These are phyloP conservation scores for Medicago ruthenica DNA, from an alignment of 306 rosid species.

Conservation along the genomic window DNA sequence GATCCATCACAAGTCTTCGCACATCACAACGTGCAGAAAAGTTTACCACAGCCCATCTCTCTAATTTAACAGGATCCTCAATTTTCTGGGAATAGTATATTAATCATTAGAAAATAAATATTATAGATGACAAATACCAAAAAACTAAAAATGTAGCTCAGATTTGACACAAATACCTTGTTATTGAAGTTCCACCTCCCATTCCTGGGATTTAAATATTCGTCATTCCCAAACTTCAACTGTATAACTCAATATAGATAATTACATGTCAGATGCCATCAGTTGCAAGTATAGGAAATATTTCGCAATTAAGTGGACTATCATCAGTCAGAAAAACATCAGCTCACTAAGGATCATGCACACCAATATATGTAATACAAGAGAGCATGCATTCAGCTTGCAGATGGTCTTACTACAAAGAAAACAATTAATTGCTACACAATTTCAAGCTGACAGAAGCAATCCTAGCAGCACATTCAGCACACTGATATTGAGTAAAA, in stretches of 20 bases:
- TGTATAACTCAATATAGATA: slow-evolving; percentile 14
- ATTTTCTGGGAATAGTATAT: slow-evolving; percentile 64
- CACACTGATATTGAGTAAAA: too few relatives aligned
- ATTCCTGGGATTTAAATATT: slow-evolving; percentile 81
- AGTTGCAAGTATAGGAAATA: not conserved
- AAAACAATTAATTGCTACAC: too few relatives aligned
- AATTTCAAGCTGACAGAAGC: too few relatives aligned
- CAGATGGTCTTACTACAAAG: too few relatives aligned
- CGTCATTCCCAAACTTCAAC: slow-evolving; percentile 87
- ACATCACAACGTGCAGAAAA: slow-evolving; percentile 86
- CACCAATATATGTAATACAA: not conserved
- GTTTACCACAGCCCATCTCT: slow-evolving; percentile 81
- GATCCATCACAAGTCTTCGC: slow-evolving; percentile 61
- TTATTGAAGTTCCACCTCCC: slow-evolving; percentile 95
- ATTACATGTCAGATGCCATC: not conserved
- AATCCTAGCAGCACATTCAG: too few relatives aligned
- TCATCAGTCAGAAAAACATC: not conserved
- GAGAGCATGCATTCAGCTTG: too few relatives aligned
- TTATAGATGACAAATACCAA: too few relatives aligned
- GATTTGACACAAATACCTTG: slow-evolving; percentile 56
- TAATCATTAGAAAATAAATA: not conserved
- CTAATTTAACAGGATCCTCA: slow-evolving; percentile 61
- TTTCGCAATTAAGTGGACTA: not conserved
- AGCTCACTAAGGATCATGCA: not conserved
- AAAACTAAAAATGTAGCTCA: not conserved